Evolutionary conservation across 257 asterid species (phyloP).

Genomic region (Coffea canephora): DNA sequence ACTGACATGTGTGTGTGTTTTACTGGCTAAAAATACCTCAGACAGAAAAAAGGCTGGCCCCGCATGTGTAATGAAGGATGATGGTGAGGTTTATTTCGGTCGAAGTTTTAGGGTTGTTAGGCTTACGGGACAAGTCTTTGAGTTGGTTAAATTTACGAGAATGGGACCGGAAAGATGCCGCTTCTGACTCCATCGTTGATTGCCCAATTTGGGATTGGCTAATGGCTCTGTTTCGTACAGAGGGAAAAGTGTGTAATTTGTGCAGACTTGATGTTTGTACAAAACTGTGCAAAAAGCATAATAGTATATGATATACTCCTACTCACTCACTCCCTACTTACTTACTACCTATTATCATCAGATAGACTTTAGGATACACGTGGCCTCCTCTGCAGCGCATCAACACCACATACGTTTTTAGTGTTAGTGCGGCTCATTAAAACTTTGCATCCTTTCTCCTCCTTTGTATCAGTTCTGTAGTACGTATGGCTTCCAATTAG

Average conservation of each 20-base stretch:
- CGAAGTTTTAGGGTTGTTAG: background rate
- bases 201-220: constrained; percentile 33
- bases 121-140: constrained; percentile 17
- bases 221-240: constrained; percentile 2
- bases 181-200: constrained; percentile 11
- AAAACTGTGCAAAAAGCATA: background rate
- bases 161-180: background rate
- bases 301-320: too few species aligned
- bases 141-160: constrained; percentile 27
- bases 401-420: background rate
- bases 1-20: constrained; percentile 6
- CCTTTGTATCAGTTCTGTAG: too few species aligned
- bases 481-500: too few species aligned
- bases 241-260: background rate
- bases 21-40: constrained; percentile 29
- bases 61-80: constrained; percentile 30
- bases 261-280: background rate
- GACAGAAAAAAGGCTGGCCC: constrained; percentile 40
- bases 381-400: constrained; percentile 16
- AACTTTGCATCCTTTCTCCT: too few species aligned
- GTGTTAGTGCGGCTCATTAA: background rate
- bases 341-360: background rate
- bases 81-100: constrained; percentile 21
- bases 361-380: constrained; percentile 2
- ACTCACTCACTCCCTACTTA: too few species aligned